phyloP scores from a whole-genome alignment of 345 rosid species.

The Rubroshorea leprosula region DNA sequence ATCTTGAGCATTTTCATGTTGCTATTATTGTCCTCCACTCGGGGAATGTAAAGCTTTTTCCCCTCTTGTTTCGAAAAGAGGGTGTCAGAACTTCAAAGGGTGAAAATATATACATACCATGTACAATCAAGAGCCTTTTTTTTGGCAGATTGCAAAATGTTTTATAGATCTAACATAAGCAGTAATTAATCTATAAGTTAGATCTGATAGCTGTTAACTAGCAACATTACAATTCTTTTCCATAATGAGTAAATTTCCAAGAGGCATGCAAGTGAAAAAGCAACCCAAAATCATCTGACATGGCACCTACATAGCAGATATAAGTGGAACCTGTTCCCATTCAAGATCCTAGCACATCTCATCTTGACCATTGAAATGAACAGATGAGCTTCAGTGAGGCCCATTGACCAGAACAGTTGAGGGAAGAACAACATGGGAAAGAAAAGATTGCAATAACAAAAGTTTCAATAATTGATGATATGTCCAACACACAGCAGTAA shows the following conservation, averaged over 20 bases:
- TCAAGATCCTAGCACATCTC: background rate
- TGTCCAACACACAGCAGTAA: background rate
- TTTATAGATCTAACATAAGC: too few relatives aligned
- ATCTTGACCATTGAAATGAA: background rate
- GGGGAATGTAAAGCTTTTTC: slow-evolving; percentile 82
- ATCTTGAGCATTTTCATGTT: slow-evolving; percentile 83
- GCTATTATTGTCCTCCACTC: slow-evolving; percentile 86
- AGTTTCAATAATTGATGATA: too few relatives aligned
- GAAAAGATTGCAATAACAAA: background rate
- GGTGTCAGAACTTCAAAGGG: background rate
- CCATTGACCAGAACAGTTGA: background rate
- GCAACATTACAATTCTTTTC: too few relatives aligned
- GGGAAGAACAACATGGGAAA: background rate
- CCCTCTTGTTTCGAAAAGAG: slow-evolving; percentile 19
- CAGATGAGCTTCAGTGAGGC: background rate
- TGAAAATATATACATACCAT: background rate
- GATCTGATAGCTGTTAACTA: too few relatives aligned
- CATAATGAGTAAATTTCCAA: too few relatives aligned
- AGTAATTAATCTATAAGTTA: too few relatives aligned
- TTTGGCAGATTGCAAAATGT: too few relatives aligned
- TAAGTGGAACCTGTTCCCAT: background rate
- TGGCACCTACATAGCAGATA: background rate
- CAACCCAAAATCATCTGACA: background rate
- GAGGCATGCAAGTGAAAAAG: background rate
- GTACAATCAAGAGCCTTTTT: too few relatives aligned